These are phyloP conservation scores for Tetragonia tetragonoides DNA, from an alignment of 148 eudicot species.

Conservation along the genomic window DNA sequence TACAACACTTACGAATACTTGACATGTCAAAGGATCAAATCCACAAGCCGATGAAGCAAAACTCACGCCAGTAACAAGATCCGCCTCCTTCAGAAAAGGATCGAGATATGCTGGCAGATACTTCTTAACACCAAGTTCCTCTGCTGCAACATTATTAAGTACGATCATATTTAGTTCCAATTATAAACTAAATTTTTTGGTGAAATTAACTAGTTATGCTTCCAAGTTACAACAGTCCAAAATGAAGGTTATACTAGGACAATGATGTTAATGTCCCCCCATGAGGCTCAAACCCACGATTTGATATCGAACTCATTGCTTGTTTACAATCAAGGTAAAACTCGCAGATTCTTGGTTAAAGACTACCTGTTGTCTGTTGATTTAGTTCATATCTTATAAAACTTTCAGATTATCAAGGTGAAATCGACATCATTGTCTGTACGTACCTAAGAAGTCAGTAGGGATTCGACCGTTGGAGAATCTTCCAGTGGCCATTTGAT, in stretches of 20 bases:
- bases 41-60: slow-evolving; percentile 74
- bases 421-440: neutral
- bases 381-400: no score
- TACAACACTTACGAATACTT: slow-evolving; percentile 29
- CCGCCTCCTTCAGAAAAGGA: slow-evolving; percentile 30
- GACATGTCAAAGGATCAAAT: slow-evolving; percentile 55
- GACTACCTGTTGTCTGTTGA: no score
- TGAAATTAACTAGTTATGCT: neutral
- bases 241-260: neutral
- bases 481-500: neutral
- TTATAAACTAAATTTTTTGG: neutral
- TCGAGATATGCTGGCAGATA: slow-evolving; percentile 51
- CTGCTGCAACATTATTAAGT: slow-evolving; percentile 24
- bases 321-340: no score
- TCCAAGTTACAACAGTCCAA: neutral
- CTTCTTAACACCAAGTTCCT: slow-evolving; percentile 42
- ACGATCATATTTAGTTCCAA: neutral
- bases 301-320: no score
- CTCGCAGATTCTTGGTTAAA: no score
- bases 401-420: no score
- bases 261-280: no score
- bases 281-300: no score
- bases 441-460: neutral
- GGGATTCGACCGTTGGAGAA: slow-evolving; percentile 1
- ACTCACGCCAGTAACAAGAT: slow-evolving; percentile 65